phyloP scores from a whole-genome alignment of 495 filamentous ascomycete species.

The Pseudoneurospora amorphoporcata region DNA sequence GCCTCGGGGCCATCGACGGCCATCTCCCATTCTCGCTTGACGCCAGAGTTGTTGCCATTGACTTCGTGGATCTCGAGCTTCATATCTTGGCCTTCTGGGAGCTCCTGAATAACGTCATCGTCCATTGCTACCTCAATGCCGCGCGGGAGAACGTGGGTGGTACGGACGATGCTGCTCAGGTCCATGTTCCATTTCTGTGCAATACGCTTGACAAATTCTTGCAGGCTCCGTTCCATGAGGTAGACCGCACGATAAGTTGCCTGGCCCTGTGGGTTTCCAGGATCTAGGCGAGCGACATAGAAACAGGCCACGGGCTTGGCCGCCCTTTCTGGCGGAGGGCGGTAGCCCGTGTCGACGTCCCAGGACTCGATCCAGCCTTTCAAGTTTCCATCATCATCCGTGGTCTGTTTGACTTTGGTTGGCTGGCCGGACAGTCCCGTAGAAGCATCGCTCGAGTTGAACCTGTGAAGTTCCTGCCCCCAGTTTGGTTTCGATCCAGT shows the following conservation, averaged over 20 bases:
- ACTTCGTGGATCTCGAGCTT: conserved; percentile 39
- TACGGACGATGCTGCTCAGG: conserved; percentile 52
- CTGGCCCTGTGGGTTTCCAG: conserved; percentile 40
- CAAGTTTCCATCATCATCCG: conserved; percentile 42
- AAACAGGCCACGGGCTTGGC: conserved; percentile 77
- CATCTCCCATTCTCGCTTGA: conserved; percentile 46
- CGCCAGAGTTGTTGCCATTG: conserved; percentile 12
- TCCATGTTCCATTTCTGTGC: conserved; percentile 74
- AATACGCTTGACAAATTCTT: conserved; percentile 59
- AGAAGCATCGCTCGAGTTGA: conserved; percentile 22
- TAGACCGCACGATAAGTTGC: conserved; percentile 82
- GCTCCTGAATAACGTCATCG: conserved; percentile 77
- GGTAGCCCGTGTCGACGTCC: conserved; percentile 77
- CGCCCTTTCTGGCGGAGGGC: conserved; percentile 61
- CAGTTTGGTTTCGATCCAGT: conserved; percentile 36
- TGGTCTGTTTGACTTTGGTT: conserved; percentile 32
- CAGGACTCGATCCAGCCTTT: conserved; percentile 85
- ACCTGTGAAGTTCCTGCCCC: conserved; percentile 37
- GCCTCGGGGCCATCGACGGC: conserved; percentile 32
- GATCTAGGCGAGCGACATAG: conserved; percentile 59
- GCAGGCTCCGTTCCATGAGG: conserved; percentile 60
- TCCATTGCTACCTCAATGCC: conserved; percentile 81
- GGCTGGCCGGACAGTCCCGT: conserved; percentile 39
- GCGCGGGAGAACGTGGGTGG: conserved; percentile 56
- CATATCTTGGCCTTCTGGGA: conserved; percentile 90